Percentiles rank a stretch among this genome's conserved stretches.
These are phyloP conservation scores for Penicillium palitans DNA, from an alignment of 2,329 filamentous ascomycete species.

Conservation along the genomic window DNA sequence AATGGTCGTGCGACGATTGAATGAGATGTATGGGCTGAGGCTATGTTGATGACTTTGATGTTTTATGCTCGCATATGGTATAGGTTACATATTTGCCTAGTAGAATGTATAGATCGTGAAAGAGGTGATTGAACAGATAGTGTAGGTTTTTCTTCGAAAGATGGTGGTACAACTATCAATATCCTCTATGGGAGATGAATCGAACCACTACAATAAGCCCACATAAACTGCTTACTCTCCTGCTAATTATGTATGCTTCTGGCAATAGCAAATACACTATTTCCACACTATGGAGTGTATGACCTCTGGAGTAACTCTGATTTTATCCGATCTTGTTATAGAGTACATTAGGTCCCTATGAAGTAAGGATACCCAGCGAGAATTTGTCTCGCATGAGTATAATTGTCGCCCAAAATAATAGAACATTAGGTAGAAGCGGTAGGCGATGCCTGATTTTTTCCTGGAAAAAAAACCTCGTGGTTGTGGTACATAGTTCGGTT, in stretches of 20 bases:
- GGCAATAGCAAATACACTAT: neutral
- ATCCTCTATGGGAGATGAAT: neutral
- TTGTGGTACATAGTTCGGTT: neutral
- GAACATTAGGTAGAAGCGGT: neutral
- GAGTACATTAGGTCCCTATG: neutral
- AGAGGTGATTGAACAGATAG: neutral
- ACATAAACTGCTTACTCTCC: neutral
- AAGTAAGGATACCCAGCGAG: neutral
- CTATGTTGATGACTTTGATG: neutral
- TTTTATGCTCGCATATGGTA: neutral
- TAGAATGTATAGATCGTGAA: neutral
- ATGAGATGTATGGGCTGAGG: slow-evolving; percentile 2
- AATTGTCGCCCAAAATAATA: neutral
- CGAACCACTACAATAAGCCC: neutral
- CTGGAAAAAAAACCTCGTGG: neutral
- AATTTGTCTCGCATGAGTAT: neutral
- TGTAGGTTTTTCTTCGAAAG: no score
- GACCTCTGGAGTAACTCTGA: no score
- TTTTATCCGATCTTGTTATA: neutral
- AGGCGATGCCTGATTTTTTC: neutral
- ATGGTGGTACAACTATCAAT: no score
- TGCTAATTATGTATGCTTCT: neutral
- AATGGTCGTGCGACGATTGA: slow-evolving; percentile 18
- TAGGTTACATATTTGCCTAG: neutral
- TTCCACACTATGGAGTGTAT: neutral